Base-by-base conservation (phyloP, 768 basidiomycete genomes). In the Tricholoma sp. region DNA sequence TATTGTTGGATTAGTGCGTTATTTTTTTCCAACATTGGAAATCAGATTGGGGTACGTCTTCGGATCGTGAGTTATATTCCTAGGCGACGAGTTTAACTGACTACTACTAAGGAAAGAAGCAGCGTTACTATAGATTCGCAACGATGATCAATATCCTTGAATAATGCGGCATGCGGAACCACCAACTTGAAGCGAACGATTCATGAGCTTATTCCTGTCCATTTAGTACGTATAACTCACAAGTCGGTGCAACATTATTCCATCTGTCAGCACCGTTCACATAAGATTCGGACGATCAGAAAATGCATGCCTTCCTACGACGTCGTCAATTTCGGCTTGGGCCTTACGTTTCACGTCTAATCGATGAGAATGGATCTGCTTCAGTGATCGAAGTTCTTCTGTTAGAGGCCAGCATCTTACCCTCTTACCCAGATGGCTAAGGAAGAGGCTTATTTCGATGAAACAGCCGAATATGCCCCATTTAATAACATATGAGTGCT, bases 31-130 rank as follows among this genome's bases (percentile, higher is more conserved):
- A 4, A 24, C 4, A 24, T 24, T 24, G 4, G 24, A 24, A 24
- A 24, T 24, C 1, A 82, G 81, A 33, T 79, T 72, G 0, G 81
- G 79, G 60, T 80, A 84, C 2, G 66, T 66, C 6, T 72, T 65
- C 1, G 74, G 74, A 63, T 86, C 77, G 44, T 79, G 78, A 1
- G 81, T 67, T 66, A 85, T 78, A 17, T 67, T 70, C 83, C 84
- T 83, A 52, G 24, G 24, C 24, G 18, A 24, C 6, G 7, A 10
- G 42, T 9, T 2, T 4, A 24, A 9, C 9, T 44, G 42, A 12
- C 2, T 2, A 8, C 10, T n/a, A n/a, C n/a, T n/a, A n/a, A 10
- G 24, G 7, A 6, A 41, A 4, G 2, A 2, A 24, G 20, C 6
- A 12, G 10, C 20, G 20, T 44, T 44, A 78, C 81, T 79, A 81